These are phyloP conservation scores for Mycena epipterygia DNA, from an alignment of 768 basidiomycete species.

Conservation along the genomic window DNA sequence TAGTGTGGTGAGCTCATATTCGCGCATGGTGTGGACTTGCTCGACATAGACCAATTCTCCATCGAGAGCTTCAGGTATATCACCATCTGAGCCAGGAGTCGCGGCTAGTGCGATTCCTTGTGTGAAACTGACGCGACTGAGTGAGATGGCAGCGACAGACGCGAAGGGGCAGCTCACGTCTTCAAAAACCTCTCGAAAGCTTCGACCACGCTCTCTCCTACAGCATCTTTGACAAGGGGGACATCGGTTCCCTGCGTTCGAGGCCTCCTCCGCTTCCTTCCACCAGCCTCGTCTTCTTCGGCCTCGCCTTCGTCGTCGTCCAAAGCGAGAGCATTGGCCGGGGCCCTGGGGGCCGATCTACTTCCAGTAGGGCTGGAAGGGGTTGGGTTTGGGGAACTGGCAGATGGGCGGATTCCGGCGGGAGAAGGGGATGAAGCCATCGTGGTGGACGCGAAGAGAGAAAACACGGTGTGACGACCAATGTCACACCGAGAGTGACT, in stretches of 20 bases:
- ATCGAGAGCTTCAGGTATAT: slow-evolving; percentile 64
- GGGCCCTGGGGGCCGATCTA: slow-evolving; percentile 56
- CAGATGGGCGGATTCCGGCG: slow-evolving; percentile 53
- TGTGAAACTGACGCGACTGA: slow-evolving; percentile 76
- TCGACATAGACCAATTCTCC: slow-evolving; percentile 88
- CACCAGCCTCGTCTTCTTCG: slow-evolving; percentile 52
- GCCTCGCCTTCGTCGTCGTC: slow-evolving; percentile 68
- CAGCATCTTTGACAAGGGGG: slow-evolving; percentile 91
- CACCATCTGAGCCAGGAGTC: slow-evolving; percentile 85
- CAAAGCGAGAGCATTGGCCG: slow-evolving; percentile 67
- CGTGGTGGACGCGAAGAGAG: slow-evolving; percentile 18
- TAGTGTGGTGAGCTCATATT: slow-evolving; percentile 94
- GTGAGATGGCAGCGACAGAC: slow-evolving; percentile 8
- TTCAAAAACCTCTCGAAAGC: slow-evolving; percentile 93
- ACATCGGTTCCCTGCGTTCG: slow-evolving; percentile 74
- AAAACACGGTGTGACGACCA: slow-evolving; percentile 26
- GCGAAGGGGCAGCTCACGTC: slow-evolving; percentile 68
- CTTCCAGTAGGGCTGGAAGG: slow-evolving; percentile 44
- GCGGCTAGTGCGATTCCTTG: slow-evolving; percentile 83
- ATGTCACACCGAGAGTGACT: not conserved
- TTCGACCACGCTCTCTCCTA: slow-evolving; percentile 95
- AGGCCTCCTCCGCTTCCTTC: slow-evolving; percentile 60
- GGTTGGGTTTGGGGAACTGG: slow-evolving; percentile 59
- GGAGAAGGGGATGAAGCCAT: slow-evolving; percentile 25
- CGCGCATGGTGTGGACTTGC: slow-evolving; percentile 95